phyloP scores from a whole-genome alignment of 805 yeast species.

The Pichia californica region DNA sequence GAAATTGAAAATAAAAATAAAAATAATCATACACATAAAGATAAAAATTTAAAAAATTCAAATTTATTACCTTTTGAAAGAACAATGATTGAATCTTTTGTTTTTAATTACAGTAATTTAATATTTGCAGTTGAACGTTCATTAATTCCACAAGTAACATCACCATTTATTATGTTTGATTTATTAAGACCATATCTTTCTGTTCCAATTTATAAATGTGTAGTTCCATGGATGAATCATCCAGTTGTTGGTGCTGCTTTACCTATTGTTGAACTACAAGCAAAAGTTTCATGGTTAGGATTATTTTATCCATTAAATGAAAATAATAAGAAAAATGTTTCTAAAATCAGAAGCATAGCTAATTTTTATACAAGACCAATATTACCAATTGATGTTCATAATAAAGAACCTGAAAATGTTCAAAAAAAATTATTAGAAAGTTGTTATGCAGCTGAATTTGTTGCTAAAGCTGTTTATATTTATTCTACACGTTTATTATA shows the following conservation, averaged over 20 bases:
- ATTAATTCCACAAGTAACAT: conserved; percentile 29
- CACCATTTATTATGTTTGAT: conserved; percentile 36
- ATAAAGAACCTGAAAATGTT: conserved; percentile 14
- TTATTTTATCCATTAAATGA: conserved; percentile 15
- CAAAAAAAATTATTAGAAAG: conserved; percentile 17
- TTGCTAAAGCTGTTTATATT: conserved; percentile 13
- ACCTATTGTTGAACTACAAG: conserved; percentile 32
- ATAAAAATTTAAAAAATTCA: neutral
- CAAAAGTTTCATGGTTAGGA: conserved; percentile 32
- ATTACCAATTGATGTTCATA: conserved; percentile 12
- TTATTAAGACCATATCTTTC: conserved; percentile 26
- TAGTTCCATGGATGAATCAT: conserved; percentile 35
- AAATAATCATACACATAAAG: too few relatives aligned
- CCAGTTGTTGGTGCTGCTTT: conserved; percentile 37
- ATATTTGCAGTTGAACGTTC: conserved; percentile 29
- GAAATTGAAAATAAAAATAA: neutral
- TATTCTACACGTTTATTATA: conserved; percentile 13
- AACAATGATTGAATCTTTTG: conserved; percentile 38
- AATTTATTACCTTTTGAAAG: conserved; percentile 23
- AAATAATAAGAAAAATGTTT: conserved; percentile 1
- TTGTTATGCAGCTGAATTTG: conserved; percentile 15
- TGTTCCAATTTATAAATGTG: conserved; percentile 30
- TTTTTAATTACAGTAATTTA: conserved; percentile 36
- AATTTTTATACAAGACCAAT: conserved; percentile 14
- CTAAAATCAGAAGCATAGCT: conserved; percentile 9